Conservation (phyloP, 176 grass and related monocot species). For the Zoysia pacifica region DNA sequence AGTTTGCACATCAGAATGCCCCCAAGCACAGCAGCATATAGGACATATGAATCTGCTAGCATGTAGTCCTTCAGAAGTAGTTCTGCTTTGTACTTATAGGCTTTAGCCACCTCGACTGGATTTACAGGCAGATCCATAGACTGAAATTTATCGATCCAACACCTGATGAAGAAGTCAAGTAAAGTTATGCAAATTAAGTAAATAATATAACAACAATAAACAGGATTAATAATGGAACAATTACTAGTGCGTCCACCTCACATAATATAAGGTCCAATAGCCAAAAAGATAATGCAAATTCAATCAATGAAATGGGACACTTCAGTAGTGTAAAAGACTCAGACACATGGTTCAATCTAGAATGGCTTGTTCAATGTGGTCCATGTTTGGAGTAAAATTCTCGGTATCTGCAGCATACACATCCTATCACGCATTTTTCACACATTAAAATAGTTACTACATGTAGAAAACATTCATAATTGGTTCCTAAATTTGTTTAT, state of each 20-base stretch:
- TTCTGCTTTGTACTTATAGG: conserved; percentile 66
- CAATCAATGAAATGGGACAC: conserved; percentile 2
- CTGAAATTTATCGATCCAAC: neutral
- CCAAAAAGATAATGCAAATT: neutral
- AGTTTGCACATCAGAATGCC: conserved; percentile 91
- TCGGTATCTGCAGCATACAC: neutral
- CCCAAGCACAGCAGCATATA: conserved; percentile 58
- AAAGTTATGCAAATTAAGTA: conserved; percentile 3
- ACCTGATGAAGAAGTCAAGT: conserved; percentile 11
- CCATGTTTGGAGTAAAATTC: neutral
- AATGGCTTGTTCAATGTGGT: neutral
- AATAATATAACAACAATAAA: neutral
- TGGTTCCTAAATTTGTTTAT: neutral
- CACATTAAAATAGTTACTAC: neutral
- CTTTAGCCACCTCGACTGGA: conserved; percentile 54
- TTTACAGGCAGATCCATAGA: conserved; percentile 41
- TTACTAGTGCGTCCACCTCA: neutral
- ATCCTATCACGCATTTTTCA: neutral
- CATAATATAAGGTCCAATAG: conserved; percentile 1
- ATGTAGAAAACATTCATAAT: too few relatives aligned
- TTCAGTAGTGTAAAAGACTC: neutral
- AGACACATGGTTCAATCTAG: neutral
- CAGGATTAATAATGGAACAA: neutral
- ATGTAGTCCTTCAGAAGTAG: conserved; percentile 74
- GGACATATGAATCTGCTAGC: conserved; percentile 73